Conservation (phyloP, 495 filamentous ascomycete species). For the Penicillium canescens region DNA sequence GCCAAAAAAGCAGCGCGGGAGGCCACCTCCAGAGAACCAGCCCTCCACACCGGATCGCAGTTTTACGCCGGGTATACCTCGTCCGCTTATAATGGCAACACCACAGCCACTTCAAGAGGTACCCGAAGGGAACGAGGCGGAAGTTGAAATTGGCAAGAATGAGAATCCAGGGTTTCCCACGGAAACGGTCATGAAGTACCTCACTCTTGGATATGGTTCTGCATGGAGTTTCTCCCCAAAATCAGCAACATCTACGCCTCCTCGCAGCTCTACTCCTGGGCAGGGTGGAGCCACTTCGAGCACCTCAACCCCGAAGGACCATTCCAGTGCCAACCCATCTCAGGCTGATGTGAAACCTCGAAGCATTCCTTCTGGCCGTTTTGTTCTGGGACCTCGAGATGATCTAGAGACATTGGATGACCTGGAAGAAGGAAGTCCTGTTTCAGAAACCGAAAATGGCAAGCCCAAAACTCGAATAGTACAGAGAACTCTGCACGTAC, state of each 20-base stretch:
- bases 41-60: constrained; percentile 24
- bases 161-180: constrained; percentile 34
- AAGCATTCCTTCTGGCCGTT: constrained; percentile 10
- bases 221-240: constrained; percentile 51
- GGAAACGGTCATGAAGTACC: constrained; percentile 56
- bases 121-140: constrained; percentile 7
- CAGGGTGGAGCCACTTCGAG: constrained; percentile 1
- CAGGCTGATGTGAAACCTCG: background rate
- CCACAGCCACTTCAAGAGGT: constrained; percentile 20
- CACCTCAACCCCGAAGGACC: constrained; percentile 1
- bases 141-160: constrained; percentile 14
- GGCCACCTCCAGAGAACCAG: constrained; percentile 11
- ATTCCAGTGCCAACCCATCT: constrained; percentile 1
- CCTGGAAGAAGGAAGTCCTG: constrained; percentile 28
- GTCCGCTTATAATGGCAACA: constrained; percentile 39
- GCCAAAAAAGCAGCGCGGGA: constrained; percentile 28
- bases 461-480: constrained; percentile 42
- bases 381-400: constrained; percentile 28
- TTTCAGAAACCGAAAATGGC: constrained; percentile 17
- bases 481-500: constrained; percentile 52
- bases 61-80: constrained; percentile 45
- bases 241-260: constrained; percentile 20
- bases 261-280: constrained; percentile 10
- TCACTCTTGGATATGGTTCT: constrained; percentile 63
- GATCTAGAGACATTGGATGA: constrained; percentile 28